Base-by-base conservation (phyloP, 148 eudicot species). In the Rhododendron ovatum region DNA sequence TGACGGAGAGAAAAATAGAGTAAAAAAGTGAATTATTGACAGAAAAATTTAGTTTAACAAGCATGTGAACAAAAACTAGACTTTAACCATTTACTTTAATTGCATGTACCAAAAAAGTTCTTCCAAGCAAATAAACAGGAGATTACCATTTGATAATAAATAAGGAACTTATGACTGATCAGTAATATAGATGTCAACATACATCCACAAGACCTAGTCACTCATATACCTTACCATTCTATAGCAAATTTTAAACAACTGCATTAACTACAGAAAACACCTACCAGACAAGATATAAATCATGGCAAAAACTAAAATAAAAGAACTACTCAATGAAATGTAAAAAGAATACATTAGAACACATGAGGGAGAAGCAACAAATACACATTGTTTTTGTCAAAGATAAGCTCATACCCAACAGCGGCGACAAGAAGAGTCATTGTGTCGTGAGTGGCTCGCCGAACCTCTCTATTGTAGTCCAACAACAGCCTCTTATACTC, bases 391-490 rank as follows among this genome's bases (percentile, higher is more conserved):
- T 61, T 59, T 45, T 82, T 41, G n/a, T 43, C 35, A 50, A 90
- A 50, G 59, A 90, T 84, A 75, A 88, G 82, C 57, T 65, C 93
- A 53, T 84, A 96, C 99, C 99, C 95, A 9, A 92, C 92, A 78
- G 88, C 87, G 84, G 87, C 75, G 80, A 94, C 98, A 86, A 96
- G 92, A 87, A 86, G 91, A 83, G 94, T 87, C 99, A 96, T 94
- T 63, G 98, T 93, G 45, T 94, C 98, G 85, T 95, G 94, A 83
- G 99, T 94, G 76, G 98, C 98, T 88, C 95, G 94, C 20, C 99
- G 95, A 87, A 96, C 98, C 74, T 96, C 99, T 87, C 98, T 90
- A 57, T 91, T 96, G 88, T 96, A 96, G 88, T 96, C 99, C 91
- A 95, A 90, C 87, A 96, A 88, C 88, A 96, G 93, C 92, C 93